A percentile compares a stretch with the other conserved stretches of the same genome.
These are phyloP conservation scores for Trametes cubensis DNA, from an alignment of 768 basidiomycete species.

Conservation along the genomic window DNA sequence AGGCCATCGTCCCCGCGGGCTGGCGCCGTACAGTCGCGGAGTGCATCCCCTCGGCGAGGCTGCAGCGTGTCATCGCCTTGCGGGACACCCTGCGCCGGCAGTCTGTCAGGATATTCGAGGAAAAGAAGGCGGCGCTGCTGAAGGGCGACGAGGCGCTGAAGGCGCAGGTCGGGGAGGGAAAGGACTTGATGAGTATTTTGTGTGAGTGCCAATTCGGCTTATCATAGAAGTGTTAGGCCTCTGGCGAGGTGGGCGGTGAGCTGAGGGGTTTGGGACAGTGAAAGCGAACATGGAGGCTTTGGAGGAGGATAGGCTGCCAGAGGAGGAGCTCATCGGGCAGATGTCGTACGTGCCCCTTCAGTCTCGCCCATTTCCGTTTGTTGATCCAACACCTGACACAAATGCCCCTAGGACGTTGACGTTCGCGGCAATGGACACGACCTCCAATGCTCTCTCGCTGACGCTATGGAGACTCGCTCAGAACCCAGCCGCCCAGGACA, in stretches of 20 bases:
- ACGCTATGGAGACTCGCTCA: slow-evolving; percentile 29
- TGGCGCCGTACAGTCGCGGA: slow-evolving; percentile 35
- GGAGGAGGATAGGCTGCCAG: slow-evolving; percentile 26
- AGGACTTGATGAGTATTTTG: slow-evolving; percentile 34
- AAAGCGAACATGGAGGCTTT: slow-evolving; percentile 26
- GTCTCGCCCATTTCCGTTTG: no score
- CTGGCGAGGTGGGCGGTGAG: no score
- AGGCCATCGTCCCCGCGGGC: slow-evolving; percentile 35
- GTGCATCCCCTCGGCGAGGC: slow-evolving; percentile 10
- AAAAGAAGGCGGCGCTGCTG: slow-evolving; percentile 25
- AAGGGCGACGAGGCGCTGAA: slow-evolving; percentile 24
- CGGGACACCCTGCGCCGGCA: slow-evolving; percentile 16
- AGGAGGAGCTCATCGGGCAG: slow-evolving; percentile 32
- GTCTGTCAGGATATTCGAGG: slow-evolving; percentile 20
- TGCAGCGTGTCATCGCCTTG: slow-evolving; percentile 18
- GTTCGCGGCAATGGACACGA: slow-evolving; percentile 32
- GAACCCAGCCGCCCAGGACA: slow-evolving; percentile 39
- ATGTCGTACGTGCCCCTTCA: slow-evolving; percentile 29
- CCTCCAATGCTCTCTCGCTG: slow-evolving; percentile 26
- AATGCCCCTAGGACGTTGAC: slow-evolving; percentile 8
- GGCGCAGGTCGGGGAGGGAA: slow-evolving; percentile 16
- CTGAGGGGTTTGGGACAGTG: slow-evolving; percentile 15
- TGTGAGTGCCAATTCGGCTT: neutral
- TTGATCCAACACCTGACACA: no score
- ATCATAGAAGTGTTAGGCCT: neutral